Conservation (phyloP, 495 filamentous ascomycete species). For the Ramalina peruviana region DNA sequence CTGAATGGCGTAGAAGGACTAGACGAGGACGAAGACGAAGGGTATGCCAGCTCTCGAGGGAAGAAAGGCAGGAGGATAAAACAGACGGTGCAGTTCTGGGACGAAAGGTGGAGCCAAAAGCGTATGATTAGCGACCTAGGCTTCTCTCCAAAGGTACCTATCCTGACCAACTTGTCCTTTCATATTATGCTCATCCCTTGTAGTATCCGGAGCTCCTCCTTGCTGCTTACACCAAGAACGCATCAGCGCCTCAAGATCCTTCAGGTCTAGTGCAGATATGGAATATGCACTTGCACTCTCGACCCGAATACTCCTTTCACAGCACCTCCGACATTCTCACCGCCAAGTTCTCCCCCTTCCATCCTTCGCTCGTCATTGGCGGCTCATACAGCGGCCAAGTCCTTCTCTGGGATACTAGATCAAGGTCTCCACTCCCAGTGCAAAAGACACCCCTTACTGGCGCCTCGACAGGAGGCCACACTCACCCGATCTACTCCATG, state of each 20-base stretch:
- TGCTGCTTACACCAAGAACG: slow-evolving; percentile 92
- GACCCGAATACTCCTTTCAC: slow-evolving; percentile 92
- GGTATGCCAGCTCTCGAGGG: slow-evolving; percentile 41
- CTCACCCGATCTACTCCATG: slow-evolving; percentile 89
- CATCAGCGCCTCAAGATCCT: slow-evolving; percentile 86
- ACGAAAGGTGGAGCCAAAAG: slow-evolving; percentile 93
- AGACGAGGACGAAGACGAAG: slow-evolving; percentile 71
- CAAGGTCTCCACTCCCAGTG: slow-evolving; percentile 56
- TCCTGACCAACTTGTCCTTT: background rate
- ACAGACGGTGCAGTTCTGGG: slow-evolving; percentile 84
- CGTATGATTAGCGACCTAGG: slow-evolving; percentile 86
- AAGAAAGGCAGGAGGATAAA: slow-evolving; percentile 69
- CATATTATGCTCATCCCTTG: slow-evolving; percentile 14
- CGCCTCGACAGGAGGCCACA: slow-evolving; percentile 53
- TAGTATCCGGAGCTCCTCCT: slow-evolving; percentile 83
- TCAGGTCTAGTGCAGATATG: slow-evolving; percentile 91
- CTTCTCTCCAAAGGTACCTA: slow-evolving; percentile 71
- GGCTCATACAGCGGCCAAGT: slow-evolving; percentile 95
- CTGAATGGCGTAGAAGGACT: slow-evolving; percentile 51
- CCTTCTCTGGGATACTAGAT: slow-evolving; percentile 91
- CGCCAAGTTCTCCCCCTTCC: slow-evolving; percentile 93
- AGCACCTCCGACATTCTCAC: slow-evolving; percentile 90
- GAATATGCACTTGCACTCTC: slow-evolving; percentile 87
- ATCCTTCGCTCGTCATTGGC: slow-evolving; percentile 87
- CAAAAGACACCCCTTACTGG: slow-evolving; percentile 93